Evolutionary conservation across 2,329 filamentous ascomycete species (phyloP), one percentile per base, ranked within the genome.

Genomic region (Waltergamsia citrina): DNA sequence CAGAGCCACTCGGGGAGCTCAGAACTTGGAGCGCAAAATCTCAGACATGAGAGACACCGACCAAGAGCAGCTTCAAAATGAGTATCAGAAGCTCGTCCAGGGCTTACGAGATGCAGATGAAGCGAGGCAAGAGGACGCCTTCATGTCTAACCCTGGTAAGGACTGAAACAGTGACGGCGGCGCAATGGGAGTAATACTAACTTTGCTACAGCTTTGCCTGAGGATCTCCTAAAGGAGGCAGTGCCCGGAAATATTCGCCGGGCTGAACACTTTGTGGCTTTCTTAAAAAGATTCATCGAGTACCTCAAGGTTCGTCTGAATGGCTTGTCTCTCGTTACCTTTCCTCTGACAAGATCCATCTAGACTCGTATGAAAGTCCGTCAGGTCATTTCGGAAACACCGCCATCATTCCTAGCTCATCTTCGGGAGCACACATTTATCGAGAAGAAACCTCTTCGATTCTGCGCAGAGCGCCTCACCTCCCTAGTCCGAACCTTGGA

Each of bases 371-470:
- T 98, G 92, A 96, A 94, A 67, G 88, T 96, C 11, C 78, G 92
- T 5, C 87, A 95, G 52, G 90, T 94, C 43, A 95, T 96, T 43
- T 95, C 92, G 7, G 92, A 98, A 57, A 98, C 90, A 1, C 92
- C 92, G 0, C 82, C 85, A 3, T 95, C 90, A 0, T 98, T 98
- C 54, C 69, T 98, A 7, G 76, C 83, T 12, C 90, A 98, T 62
- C 67, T 98, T 6, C 93, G 85, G 52, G 92, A 98, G 45, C 79
- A 94, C 37, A 98, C 93, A 0, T 98, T 94, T 51, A 98, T 98
- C 48, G 92, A 98, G 54, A 86, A 86, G 55, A 98, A 98, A 48
- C 92, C 92, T 0, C 59, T 98, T 9, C 71, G 85, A 32, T 98
- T 98, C 57, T 98, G 93, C 51, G 87, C 92, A 1, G 93, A 98